Conservation (phyloP, 2,329 filamentous ascomycete genomes). For the Paecilomyces niveus region DNA sequence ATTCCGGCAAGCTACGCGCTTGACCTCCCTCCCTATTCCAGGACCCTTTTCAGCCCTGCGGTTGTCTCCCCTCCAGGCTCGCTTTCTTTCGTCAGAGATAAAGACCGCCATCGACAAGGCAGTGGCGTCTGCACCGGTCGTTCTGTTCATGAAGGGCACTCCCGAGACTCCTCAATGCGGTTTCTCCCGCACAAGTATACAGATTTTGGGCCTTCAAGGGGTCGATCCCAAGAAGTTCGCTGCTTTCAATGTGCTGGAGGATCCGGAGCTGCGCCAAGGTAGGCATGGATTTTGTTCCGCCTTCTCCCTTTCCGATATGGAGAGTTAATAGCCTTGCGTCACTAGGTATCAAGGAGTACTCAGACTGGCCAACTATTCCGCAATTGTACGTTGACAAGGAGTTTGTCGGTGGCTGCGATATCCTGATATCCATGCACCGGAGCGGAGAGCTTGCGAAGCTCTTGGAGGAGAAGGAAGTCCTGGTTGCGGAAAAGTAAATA, state of each 20-base stretch:
- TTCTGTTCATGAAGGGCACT: slow-evolving; percentile 99
- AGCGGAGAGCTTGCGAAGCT: slow-evolving; percentile 88
- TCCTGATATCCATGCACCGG: slow-evolving; percentile 94
- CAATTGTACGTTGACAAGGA: slow-evolving; percentile 94
- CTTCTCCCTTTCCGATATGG: neutral
- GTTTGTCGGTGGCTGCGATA: slow-evolving; percentile 96
- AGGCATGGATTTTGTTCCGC: slow-evolving; percentile 18
- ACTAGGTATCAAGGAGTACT: slow-evolving; percentile 95
- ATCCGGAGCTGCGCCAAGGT: slow-evolving; percentile 78
- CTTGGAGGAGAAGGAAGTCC: slow-evolving; percentile 84
- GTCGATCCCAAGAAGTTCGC: slow-evolving; percentile 94
- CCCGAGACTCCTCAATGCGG: slow-evolving; percentile 94
- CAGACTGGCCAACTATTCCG: slow-evolving; percentile 97
- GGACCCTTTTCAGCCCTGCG: slow-evolving; percentile 21
- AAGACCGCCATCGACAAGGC: slow-evolving; percentile 83
- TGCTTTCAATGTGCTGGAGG: slow-evolving; percentile 96
- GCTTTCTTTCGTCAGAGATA: slow-evolving; percentile 74
- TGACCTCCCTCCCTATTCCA: slow-evolving; percentile 12
- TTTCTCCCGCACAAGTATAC: slow-evolving; percentile 89
- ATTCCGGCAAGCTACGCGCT: slow-evolving; percentile 23
- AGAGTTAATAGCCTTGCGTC: neutral
- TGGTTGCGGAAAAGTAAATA: slow-evolving; percentile 55
- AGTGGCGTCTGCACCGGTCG: slow-evolving; percentile 78
- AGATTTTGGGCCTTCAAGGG: slow-evolving; percentile 89
- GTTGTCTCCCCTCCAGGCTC: slow-evolving; percentile 37